Conservation (phyloP, 495 filamentous ascomycete genomes). For the Talaromyces stipitatus region DNA sequence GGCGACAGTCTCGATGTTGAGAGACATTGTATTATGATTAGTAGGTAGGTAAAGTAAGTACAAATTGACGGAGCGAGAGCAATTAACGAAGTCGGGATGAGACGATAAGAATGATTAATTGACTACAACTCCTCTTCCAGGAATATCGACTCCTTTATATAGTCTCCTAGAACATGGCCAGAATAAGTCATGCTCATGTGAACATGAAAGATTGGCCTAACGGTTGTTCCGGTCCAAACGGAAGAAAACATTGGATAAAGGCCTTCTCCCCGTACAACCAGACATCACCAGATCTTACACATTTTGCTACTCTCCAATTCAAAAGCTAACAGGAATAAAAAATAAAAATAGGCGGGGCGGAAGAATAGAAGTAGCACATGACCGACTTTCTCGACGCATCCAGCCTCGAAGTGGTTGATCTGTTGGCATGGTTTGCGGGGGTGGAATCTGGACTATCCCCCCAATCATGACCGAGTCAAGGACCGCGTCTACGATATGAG, state of each 20-base stretch:
- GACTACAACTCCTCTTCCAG: background rate
- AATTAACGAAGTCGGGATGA: background rate
- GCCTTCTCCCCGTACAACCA: background rate
- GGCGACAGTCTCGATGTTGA: constrained; percentile 10
- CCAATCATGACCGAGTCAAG: background rate
- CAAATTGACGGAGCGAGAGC: background rate
- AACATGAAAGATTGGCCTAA: background rate
- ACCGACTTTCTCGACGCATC: constrained; percentile 1
- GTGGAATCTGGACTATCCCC: too few relatives aligned
- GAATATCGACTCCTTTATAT: background rate
- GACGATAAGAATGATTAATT: background rate
- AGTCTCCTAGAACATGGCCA: background rate
- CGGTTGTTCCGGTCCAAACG: background rate
- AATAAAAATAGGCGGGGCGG: background rate
- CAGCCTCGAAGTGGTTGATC: background rate
- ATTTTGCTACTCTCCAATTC: background rate
- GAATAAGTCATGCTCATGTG: constrained; percentile 1
- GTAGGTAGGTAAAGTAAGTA: background rate
- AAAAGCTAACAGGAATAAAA: background rate
- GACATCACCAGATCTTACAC: background rate
- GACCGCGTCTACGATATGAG: background rate
- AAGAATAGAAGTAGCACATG: background rate
- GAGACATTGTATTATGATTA: constrained; percentile 8
- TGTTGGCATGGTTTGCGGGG: background rate
- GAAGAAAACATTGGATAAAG: background rate